Percentiles rank a stretch among this genome's conserved stretches.
phyloP scores from a whole-genome alignment of 306 rosid genomes.

The Phaseolus lunatus region DNA sequence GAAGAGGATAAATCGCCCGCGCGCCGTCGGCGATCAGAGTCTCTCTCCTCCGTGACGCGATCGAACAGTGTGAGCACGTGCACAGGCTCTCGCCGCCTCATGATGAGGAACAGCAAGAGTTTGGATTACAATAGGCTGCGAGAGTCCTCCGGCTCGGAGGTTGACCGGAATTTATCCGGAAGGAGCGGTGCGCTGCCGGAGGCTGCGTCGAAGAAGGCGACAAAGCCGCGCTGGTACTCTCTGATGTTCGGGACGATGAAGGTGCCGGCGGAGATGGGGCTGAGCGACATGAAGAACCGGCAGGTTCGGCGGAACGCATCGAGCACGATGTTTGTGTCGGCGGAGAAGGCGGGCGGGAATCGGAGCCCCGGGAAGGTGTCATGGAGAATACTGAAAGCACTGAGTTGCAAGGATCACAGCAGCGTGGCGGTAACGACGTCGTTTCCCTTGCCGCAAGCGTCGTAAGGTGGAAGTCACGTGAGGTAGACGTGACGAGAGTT shows the following conservation, averaged over 20 bases:
- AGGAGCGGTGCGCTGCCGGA: slow-evolving; percentile 47
- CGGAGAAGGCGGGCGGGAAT: slow-evolving; percentile 46
- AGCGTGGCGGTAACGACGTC: slow-evolving; percentile 78
- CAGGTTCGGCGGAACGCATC: slow-evolving; percentile 65
- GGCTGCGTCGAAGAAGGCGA: slow-evolving; percentile 42
- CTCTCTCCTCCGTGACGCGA: slow-evolving; percentile 60
- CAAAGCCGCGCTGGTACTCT: slow-evolving; percentile 72
- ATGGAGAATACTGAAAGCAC: slow-evolving; percentile 76
- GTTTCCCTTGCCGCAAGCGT: slow-evolving; percentile 53
- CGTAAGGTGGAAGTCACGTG: slow-evolving; percentile 43
- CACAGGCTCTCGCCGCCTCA: slow-evolving; percentile 28
- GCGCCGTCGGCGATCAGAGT: slow-evolving; percentile 57
- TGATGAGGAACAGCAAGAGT: slow-evolving; percentile 65
- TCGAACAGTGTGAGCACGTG: slow-evolving; percentile 52
- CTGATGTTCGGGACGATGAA: slow-evolving; percentile 73
- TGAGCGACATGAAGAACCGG: slow-evolving; percentile 73
- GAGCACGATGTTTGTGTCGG: slow-evolving; percentile 44
- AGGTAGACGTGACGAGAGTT: neutral
- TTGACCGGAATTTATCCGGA: slow-evolving; percentile 50
- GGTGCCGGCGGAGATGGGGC: slow-evolving; percentile 84
- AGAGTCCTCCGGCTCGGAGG: slow-evolving; percentile 49
- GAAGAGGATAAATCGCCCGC: neutral
- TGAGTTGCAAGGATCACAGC: slow-evolving; percentile 79
- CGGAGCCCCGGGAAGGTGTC: slow-evolving; percentile 71
- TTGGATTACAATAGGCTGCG: slow-evolving; percentile 57